Evolutionary conservation across 2,329 filamentous ascomycete species (phyloP), one percentile per base, ranked within the genome.

Genomic region (Aureobasidium sp.): DNA sequence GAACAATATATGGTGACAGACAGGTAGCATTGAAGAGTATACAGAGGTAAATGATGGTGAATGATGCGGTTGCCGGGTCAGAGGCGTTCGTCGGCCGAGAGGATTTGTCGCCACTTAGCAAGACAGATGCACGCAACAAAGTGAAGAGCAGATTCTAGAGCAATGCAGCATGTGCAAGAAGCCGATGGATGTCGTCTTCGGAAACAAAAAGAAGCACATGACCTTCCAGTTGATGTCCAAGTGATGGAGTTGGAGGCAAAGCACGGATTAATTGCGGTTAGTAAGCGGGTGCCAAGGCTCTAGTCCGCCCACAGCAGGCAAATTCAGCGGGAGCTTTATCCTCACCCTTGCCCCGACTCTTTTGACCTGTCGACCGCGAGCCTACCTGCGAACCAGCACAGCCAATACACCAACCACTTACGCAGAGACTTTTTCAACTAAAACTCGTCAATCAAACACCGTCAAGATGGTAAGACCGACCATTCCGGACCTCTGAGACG

Each of bases 311-410:
- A 59, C 44, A 59, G 55, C 16, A 49, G 45, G 57, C 57, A 59
- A 59, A 59, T 59, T 59, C 57, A 50, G 54, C 53, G 41, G 54
- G 44, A 48, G 57, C 57, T 59, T 59, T 59, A 59, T 59, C 57
- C 57, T 59, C 57, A 45, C 57, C 45, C 14, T 45, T 36, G 57
- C 57, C 57, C 57, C 44, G 45, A 49, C 57, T 59, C 57, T 59
- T 44, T 59, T 41, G 45, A 59, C 57, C 57, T 59, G 57, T 59
- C 57, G 57, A 59, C 57, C 57, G 57, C 57, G 57, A 59, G 57
- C 57, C 45, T 59, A 59, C 57, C 57, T 59, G 57, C 57, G 57
- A 59, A 39, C 29, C 29, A 59, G 57, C 57, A 59, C 57, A 48
- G 55, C 27, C 57, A 59, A 59, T 36, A 29, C 34, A 41, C 14